These are phyloP conservation scores for Stromatinia cepivora DNA, from an alignment of 2,329 filamentous ascomycete species.

Conservation along the genomic window DNA sequence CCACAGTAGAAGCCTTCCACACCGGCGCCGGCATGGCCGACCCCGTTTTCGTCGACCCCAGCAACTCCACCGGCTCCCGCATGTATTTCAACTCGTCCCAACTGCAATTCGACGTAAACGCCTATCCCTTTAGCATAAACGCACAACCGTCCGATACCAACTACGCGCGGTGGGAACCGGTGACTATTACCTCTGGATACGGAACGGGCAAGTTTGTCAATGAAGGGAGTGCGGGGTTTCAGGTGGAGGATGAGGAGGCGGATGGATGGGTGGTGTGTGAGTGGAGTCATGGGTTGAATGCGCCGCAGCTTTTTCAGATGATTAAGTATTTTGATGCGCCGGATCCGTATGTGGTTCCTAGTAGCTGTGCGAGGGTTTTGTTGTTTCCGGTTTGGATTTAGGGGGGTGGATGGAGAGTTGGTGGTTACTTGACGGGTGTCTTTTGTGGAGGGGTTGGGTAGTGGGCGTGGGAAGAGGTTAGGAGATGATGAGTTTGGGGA, in stretches of 20 bases:
- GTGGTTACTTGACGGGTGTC: neutral
- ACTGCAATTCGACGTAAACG: conserved; percentile 32
- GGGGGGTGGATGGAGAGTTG: no score
- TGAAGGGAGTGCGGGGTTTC: conserved; percentile 26
- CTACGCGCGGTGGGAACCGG: conserved; percentile 31
- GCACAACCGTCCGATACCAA: conserved; percentile 33
- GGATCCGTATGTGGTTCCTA: conserved; percentile 24
- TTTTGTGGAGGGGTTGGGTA: neutral
- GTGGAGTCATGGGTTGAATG: conserved; percentile 34
- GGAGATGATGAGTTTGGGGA: neutral
- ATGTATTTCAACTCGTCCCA: conserved; percentile 33
- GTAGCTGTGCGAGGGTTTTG: conserved; percentile 29
- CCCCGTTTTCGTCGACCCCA: conserved; percentile 28
- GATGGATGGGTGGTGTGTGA: conserved; percentile 37
- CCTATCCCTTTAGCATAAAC: conserved; percentile 28
- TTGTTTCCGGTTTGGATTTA: conserved; percentile 28
- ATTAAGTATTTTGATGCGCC: conserved; percentile 30
- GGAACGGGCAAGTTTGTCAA: conserved; percentile 26
- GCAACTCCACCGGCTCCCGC: conserved; percentile 13
- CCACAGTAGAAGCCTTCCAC: conserved; percentile 32
- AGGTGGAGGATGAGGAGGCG: conserved; percentile 25
- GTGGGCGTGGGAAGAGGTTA: neutral
- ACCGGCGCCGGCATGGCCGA: conserved; percentile 34
- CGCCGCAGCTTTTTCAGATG: conserved; percentile 34
- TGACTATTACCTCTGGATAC: conserved; percentile 28